These are phyloP conservation scores for Kuraishia piskuri DNA, from an alignment of 805 yeast species.

Conservation along the genomic window DNA sequence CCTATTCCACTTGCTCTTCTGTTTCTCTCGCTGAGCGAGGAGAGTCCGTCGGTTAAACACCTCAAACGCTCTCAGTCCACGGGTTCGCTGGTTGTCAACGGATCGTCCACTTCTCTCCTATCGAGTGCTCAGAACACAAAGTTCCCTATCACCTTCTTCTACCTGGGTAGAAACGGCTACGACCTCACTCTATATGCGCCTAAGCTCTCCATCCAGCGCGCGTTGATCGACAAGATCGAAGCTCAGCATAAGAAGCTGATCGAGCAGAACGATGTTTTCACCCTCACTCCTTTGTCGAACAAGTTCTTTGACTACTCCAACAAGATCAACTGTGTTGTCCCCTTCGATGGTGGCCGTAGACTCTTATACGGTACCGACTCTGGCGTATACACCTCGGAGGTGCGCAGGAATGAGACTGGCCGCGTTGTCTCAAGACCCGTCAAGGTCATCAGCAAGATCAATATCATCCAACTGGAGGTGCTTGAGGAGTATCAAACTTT, in stretches of 20 bases:
- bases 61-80: conserved; percentile 32
- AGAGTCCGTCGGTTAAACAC: conserved; percentile 53
- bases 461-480: conserved; percentile 84
- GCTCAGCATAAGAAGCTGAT: conserved; percentile 71
- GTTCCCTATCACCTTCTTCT: conserved; percentile 42
- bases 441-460: conserved; percentile 62
- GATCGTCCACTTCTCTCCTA: background rate
- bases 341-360: conserved; percentile 91
- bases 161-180: conserved; percentile 46
- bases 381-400: conserved; percentile 80
- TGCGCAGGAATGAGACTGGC: conserved; percentile 33
- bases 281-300: conserved; percentile 66
- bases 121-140: conserved; percentile 16
- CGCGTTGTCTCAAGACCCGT: conserved; percentile 64
- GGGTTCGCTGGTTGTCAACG: conserved; percentile 13
- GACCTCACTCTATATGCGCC: conserved; percentile 46
- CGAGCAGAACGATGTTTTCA: conserved; percentile 69
- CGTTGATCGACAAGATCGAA: conserved; percentile 71
- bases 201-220: conserved; percentile 57
- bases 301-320: conserved; percentile 67
- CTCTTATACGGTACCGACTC: conserved; percentile 85
- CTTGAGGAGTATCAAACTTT: conserved; percentile 85
- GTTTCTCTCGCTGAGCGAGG: conserved; percentile 71
- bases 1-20: conserved; percentile 78
- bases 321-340: conserved; percentile 83